These are phyloP conservation scores for Dimocarpus longan DNA, from an alignment of 345 rosid species.

Conservation along the genomic window DNA sequence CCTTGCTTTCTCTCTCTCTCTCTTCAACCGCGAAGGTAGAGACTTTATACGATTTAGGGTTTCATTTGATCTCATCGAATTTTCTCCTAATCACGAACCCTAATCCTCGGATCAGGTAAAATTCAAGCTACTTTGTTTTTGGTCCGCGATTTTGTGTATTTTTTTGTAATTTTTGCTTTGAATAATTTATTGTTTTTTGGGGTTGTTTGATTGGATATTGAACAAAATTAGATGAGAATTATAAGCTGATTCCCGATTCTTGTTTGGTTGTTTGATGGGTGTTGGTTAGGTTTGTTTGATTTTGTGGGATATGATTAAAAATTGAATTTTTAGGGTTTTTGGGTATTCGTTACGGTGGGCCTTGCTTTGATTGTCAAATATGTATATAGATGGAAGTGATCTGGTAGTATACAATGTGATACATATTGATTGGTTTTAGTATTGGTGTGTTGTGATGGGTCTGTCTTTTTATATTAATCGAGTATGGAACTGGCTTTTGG, in stretches of 20 bases:
- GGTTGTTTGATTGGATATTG: not conserved
- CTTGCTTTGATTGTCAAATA: not conserved
- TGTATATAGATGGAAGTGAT: not conserved
- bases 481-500: not conserved
- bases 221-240: not conserved
- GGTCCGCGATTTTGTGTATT: not conserved
- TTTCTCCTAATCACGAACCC: slow-evolving; percentile 29
- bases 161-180: not conserved
- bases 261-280: not conserved
- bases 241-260: not conserved
- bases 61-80: slow-evolving; percentile 12
- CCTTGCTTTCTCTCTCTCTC: not conserved
- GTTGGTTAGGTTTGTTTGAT: no score
- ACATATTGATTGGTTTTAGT: not conserved
- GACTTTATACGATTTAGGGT: slow-evolving; percentile 33
- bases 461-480: no score
- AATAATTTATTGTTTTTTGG: not conserved
- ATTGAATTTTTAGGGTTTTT: not conserved
- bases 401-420: not conserved
- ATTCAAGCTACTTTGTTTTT: not conserved
- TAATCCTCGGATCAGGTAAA: slow-evolving; percentile 42
- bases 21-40: slow-evolving; percentile 6
- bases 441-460: not conserved
- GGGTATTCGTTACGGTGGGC: not conserved
- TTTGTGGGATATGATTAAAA: not conserved